Evolutionary conservation across 768 basidiomycete genomes (phyloP), one percentile per base, ranked within the genome.

Genomic region (Leccinum imitatum): DNA sequence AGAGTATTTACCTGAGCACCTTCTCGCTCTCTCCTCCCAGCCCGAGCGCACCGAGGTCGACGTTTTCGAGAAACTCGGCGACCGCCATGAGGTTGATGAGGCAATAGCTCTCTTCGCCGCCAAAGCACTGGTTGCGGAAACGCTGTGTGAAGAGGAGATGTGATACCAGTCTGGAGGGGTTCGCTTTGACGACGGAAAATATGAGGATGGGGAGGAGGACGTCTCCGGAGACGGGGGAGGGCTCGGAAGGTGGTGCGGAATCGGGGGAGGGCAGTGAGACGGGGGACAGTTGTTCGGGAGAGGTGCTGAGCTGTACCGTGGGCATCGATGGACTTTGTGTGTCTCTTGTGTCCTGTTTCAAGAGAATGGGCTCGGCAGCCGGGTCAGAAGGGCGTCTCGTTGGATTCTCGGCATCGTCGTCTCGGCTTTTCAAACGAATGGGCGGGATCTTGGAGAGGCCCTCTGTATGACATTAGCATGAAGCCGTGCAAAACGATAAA

Each of bases 31-130:
- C 85, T 6, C 82, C 85, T 6, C 82, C 84, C 6, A 93, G 74
- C 0, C 83, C 87, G 19, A 91, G 76, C 1, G 81, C 84, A 8
- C 82, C 87, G 58, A 97, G 78, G 75, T 98, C 94, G 37, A 98
- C 93, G 69, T 95, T 92, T 76, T 96, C 94, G 54, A 98, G 79
- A 72, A 98, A 99, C 70, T 98, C 95, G 1, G 91, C 92, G 6
- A 96, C 95, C 11, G 96, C 96, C 80, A 95, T 86, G 41, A 97
- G 79, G 73, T 97, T 98, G 72, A 98, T 91, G 44, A 96, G 81
- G 59, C 95, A 98, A 67, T 95, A 99, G 52, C 86, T 87, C 67
- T 93, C 91, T 69, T 98, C 94, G 1, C 87, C 85, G 1, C 69
- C 71, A 54, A 69, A 66, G 2, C 60, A 46, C 39, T 68, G 67